These are phyloP conservation scores for Cyclotella choctawhatcheeana DNA, from an alignment of 108 stramenopile species.

Conservation along the genomic window DNA sequence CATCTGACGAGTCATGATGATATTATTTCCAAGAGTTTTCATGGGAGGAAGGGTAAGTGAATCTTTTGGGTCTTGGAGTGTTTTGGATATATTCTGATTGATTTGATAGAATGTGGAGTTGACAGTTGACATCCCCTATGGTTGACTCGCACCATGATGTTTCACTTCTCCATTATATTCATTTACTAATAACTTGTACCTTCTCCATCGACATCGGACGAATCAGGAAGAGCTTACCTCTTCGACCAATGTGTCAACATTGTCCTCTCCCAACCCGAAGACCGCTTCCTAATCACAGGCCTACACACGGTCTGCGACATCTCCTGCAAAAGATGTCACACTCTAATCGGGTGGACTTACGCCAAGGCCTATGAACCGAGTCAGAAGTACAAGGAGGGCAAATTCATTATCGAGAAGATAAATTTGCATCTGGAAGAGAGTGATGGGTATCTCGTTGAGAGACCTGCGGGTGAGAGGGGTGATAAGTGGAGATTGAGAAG, in stretches of 20 bases:
- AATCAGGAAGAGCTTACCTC: slow-evolving; percentile 84
- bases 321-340: slow-evolving; percentile 87
- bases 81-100: no score
- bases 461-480: slow-evolving; percentile 76
- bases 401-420: slow-evolving; percentile 93
- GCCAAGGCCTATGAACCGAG: slow-evolving; percentile 80
- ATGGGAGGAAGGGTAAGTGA: slow-evolving; percentile 91
- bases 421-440: slow-evolving; percentile 82
- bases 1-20: slow-evolving; percentile 93
- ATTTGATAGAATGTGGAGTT: no score
- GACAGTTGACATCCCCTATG: no score
- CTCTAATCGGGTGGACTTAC: slow-evolving; percentile 96
- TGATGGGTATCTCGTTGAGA: slow-evolving; percentile 60
- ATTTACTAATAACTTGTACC: not conserved
- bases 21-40: slow-evolving; percentile 94
- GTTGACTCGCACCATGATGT: no score
- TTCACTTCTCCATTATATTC: no score
- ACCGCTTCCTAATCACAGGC: slow-evolving; percentile 91
- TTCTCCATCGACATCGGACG: not conserved
- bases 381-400: slow-evolving; percentile 96
- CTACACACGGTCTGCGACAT: slow-evolving; percentile 94
- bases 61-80: no score
- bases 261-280: slow-evolving; percentile 72
- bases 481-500: slow-evolving; percentile 78
- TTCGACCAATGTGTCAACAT: slow-evolving; percentile 92